Conservation (phyloP, 2,329 filamentous ascomycete species). For the Dothistroma pini region DNA sequence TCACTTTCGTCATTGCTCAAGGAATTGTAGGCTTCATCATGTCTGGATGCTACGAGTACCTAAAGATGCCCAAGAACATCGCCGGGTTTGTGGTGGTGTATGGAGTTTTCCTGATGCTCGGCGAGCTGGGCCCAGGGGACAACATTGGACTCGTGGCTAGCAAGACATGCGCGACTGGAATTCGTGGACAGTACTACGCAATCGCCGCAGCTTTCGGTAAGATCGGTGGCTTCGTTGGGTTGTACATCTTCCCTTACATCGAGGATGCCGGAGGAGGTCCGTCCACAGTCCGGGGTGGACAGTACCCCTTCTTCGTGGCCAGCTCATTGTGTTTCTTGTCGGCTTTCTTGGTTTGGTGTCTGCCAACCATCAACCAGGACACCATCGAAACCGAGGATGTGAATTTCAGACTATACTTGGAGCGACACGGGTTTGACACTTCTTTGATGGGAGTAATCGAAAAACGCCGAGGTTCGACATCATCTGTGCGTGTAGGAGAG, state of each 20-base stretch:
- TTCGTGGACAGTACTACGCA: conserved; percentile 70
- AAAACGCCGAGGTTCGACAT: no score
- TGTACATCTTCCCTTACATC: conserved; percentile 68
- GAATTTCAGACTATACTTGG: no score
- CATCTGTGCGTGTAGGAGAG: background rate
- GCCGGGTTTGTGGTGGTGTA: conserved; percentile 76
- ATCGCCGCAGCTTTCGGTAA: conserved; percentile 71
- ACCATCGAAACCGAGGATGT: conserved; percentile 75
- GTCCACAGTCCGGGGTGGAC: conserved; percentile 55
- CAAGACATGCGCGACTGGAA: conserved; percentile 82
- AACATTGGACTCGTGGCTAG: conserved; percentile 85
- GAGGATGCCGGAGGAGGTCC: conserved; percentile 54
- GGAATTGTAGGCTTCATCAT: conserved; percentile 83
- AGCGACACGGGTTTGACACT: no score
- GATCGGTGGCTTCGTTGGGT: conserved; percentile 75
- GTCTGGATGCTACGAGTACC: conserved; percentile 69
- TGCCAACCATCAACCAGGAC: conserved; percentile 77
- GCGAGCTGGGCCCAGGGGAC: conserved; percentile 81
- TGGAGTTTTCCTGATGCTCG: conserved; percentile 69
- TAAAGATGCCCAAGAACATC: conserved; percentile 65
- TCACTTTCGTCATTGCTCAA: conserved; percentile 67
- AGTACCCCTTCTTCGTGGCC: conserved; percentile 89
- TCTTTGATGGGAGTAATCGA: no score
- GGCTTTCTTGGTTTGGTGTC: conserved; percentile 61
- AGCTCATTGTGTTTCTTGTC: conserved; percentile 72